phyloP scores from a whole-genome alignment of 495 filamentous ascomycete species.

The Aspergillus coremiiformis region DNA sequence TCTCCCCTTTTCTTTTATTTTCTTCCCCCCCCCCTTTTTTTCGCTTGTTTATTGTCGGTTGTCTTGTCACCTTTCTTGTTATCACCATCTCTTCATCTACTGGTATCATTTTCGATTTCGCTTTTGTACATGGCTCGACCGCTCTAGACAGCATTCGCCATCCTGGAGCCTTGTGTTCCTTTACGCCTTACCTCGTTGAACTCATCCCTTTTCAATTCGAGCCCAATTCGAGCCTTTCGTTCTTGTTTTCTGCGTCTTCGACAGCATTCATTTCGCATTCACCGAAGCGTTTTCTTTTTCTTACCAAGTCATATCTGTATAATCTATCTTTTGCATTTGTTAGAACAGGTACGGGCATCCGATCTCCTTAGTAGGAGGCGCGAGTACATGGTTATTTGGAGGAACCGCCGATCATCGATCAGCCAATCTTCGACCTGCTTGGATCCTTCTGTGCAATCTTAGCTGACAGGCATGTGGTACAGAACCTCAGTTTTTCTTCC shows the following conservation, averaged over 20 bases:
- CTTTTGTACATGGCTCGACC: conserved; percentile 36
- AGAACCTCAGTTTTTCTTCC: conserved; percentile 15
- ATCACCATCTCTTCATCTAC: background rate
- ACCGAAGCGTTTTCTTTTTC: conserved; percentile 20
- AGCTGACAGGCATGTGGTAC: conserved; percentile 20
- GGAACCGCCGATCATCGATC: conserved; percentile 6
- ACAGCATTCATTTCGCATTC: conserved; percentile 32
- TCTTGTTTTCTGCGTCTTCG: conserved; percentile 24
- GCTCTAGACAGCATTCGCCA: conserved; percentile 25
- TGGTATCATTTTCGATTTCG: conserved; percentile 2
- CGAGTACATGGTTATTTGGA: conserved; percentile 19
- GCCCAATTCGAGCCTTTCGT: conserved; percentile 31
- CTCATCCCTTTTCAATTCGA: conserved; percentile 15
- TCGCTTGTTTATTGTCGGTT: conserved; percentile 1
- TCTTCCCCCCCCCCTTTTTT: conserved; percentile 9
- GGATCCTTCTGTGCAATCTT: conserved; percentile 16
- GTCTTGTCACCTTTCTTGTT: conserved; percentile 2
- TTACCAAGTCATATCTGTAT: conserved; percentile 33
- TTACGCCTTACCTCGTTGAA: conserved; percentile 16
- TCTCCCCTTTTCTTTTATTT: conserved; percentile 13
- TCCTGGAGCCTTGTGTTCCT: conserved; percentile 26
- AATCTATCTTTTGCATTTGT: conserved; percentile 26
- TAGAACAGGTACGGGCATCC: conserved; percentile 32
- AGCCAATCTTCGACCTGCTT: conserved; percentile 4
- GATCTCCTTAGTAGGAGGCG: conserved; percentile 18